These are phyloP conservation scores for Laguncularia racemosa DNA, from an alignment of 345 rosid species.

Conservation along the genomic window DNA sequence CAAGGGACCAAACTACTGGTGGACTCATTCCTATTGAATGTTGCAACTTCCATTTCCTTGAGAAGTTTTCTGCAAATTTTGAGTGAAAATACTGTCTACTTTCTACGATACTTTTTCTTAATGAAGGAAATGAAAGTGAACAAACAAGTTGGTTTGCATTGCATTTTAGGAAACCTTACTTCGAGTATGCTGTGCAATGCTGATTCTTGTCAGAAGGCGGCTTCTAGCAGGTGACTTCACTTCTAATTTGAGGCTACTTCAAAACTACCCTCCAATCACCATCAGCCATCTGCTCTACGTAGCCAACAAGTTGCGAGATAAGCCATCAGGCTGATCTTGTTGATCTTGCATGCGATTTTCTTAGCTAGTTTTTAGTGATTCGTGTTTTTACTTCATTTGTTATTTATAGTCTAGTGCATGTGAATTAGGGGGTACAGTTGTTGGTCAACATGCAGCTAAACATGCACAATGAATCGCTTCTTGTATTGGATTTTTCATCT, in stretches of 20 bases:
- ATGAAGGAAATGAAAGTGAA: background rate
- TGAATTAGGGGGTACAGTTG: no score
- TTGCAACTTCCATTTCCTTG: no score
- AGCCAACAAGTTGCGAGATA: constrained; percentile 72
- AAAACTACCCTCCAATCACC: constrained; percentile 72
- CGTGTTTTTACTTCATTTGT: no score
- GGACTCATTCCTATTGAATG: no score
- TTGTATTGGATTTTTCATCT: no score
- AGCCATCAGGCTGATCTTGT: constrained; percentile 20
- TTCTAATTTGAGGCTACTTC: constrained; percentile 69
- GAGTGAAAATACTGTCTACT: no score
- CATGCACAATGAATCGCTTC: no score
- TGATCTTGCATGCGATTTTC: constrained; percentile 6
- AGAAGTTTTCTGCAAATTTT: no score
- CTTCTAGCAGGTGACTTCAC: constrained; percentile 87
- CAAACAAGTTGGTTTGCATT: background rate
- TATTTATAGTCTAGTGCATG: no score
- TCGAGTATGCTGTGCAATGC: constrained; percentile 93
- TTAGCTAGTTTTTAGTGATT: no score
- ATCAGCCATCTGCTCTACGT: constrained; percentile 83
- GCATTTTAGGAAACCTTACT: constrained; percentile 78
- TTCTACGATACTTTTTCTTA: background rate
- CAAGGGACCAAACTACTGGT: no score
- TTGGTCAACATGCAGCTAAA: no score
- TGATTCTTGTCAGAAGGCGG: constrained; percentile 75